These are phyloP conservation scores for Mimosa pudica DNA, from an alignment of 306 rosid genomes.

Conservation along the genomic window DNA sequence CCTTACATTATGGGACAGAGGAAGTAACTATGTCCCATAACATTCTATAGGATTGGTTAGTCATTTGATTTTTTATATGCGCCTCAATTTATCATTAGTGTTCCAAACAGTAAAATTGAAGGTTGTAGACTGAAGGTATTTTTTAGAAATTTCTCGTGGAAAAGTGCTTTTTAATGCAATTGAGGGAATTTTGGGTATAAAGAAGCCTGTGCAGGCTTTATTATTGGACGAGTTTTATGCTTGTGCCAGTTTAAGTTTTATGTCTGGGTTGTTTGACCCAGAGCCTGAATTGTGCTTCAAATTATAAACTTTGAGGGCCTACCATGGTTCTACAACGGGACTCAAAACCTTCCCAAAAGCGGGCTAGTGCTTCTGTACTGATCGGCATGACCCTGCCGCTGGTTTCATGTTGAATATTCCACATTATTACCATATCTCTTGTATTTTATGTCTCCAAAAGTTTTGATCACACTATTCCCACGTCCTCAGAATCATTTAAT, in stretches of 20 bases:
- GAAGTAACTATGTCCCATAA: neutral
- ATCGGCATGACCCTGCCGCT: neutral
- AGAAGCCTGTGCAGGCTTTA: constrained; percentile 18
- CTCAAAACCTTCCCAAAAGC: constrained; percentile 17
- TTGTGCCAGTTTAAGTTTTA: constrained; percentile 15
- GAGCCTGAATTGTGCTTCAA: neutral
- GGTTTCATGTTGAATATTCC: constrained; percentile 6
- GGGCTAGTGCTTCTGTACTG: neutral
- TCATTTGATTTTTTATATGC: neutral
- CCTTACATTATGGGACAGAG: no score
- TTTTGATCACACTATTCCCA: constrained; percentile 20
- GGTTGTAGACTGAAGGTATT: neutral
- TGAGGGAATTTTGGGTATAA: constrained; percentile 23
- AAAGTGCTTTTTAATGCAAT: constrained; percentile 17
- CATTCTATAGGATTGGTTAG: neutral
- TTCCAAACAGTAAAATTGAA: neutral
- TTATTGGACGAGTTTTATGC: neutral
- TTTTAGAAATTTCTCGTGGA: neutral
- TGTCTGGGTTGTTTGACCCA: neutral
- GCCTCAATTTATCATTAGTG: neutral
- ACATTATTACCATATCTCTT: neutral
- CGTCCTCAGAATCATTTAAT: constrained; percentile 30
- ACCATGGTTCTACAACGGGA: neutral
- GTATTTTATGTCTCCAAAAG: neutral
- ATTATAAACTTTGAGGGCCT: constrained; percentile 10